Conservation (phyloP, 176 grass and related monocot genomes). For the Areca catechu region DNA sequence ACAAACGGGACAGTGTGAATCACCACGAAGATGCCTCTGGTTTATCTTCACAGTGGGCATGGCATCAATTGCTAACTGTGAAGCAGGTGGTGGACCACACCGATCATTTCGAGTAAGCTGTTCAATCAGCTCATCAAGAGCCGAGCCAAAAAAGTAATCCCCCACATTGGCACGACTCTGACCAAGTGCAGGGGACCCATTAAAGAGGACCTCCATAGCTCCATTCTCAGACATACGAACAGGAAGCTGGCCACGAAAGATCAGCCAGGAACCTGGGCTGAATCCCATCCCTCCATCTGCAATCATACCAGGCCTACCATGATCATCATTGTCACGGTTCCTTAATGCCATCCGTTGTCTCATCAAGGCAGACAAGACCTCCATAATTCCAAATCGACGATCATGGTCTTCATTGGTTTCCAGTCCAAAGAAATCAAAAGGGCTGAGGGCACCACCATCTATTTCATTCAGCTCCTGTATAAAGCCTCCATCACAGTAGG, state of each 20-base stretch:
- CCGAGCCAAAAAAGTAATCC: slow-evolving; percentile 13
- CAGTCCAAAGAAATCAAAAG: background rate
- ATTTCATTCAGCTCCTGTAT: slow-evolving; percentile 6
- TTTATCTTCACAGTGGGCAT: slow-evolving; percentile 26
- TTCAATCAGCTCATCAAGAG: slow-evolving; percentile 5
- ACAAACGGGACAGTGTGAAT: slow-evolving; percentile 27
- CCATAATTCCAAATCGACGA: background rate
- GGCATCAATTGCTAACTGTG: slow-evolving; percentile 17
- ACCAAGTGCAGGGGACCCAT: slow-evolving; percentile 7
- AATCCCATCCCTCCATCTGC: slow-evolving; percentile 6
- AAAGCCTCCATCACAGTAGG: slow-evolving; percentile 9
- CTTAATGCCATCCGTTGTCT: background rate
- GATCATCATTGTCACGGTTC: background rate
- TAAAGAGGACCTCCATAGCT: slow-evolving; percentile 2
- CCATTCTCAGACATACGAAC: background rate
- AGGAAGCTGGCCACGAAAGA: slow-evolving; percentile 12
- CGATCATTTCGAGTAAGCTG: slow-evolving; percentile 3
- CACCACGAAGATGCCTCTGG: slow-evolving; percentile 22
- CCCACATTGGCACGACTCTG: background rate
- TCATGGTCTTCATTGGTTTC: background rate
- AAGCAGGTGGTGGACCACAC: slow-evolving; percentile 22
- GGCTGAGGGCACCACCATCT: background rate
- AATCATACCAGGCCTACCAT: background rate
- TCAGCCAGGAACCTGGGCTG: background rate
- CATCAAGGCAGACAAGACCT: slow-evolving; percentile 7